Evolutionary conservation across 805 yeast species (phyloP).

Genomic region (Cyberlindnera nakhonratchasimensis): DNA sequence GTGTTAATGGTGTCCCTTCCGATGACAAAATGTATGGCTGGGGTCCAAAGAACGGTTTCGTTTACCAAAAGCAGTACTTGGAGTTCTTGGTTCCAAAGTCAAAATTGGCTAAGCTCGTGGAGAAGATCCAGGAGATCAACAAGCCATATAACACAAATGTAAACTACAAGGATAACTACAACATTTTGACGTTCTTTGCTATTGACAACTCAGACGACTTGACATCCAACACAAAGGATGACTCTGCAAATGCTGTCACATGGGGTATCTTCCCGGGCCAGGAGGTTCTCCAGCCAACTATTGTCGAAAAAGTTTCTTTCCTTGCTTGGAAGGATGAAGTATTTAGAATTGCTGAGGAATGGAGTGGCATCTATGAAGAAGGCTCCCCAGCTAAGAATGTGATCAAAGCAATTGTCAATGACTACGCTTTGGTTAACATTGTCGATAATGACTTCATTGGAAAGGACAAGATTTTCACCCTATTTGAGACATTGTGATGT

Average conservation of each 20-base stretch:
- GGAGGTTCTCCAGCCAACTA: constrained; percentile 92
- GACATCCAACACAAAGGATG: constrained; percentile 64
- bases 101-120: constrained; percentile 35
- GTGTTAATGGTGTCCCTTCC: constrained; percentile 75
- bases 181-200: constrained; percentile 72
- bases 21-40: constrained; percentile 85
- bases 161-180: constrained; percentile 34
- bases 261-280: constrained; percentile 98
- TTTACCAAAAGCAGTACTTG: constrained; percentile 90
- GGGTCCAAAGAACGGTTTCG: constrained; percentile 90
- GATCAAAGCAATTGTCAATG: constrained; percentile 43
- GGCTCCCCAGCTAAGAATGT: constrained; percentile 35
- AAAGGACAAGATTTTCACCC: constrained; percentile 52
- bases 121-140: constrained; percentile 46
- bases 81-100: constrained; percentile 75
- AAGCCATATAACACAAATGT: constrained; percentile 23
- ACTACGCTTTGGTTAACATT: constrained; percentile 76
- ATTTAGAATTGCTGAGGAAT: constrained; percentile 74
- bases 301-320: constrained; percentile 88
- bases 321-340: constrained; percentile 98
- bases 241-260: constrained; percentile 86
- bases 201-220: constrained; percentile 58
- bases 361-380: constrained; percentile 56
- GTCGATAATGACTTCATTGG: constrained; percentile 82
- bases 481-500: constrained; percentile 37